phyloP scores from a whole-genome alignment of 192 early-diverging fungal species.

The Martensiomyces pterosporus region DNA sequence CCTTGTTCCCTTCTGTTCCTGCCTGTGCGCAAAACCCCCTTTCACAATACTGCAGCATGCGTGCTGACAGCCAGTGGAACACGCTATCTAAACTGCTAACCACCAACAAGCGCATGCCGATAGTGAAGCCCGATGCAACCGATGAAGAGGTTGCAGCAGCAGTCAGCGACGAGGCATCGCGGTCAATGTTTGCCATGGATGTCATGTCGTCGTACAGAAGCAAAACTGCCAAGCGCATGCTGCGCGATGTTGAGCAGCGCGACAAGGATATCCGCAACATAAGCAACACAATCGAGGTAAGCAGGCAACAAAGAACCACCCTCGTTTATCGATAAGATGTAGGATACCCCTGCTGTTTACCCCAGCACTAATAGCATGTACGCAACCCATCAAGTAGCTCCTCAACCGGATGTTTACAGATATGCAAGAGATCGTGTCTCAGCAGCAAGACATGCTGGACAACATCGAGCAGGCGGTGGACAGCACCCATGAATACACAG shows the following conservation, averaged over 20 bases:
- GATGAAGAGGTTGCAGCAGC: conserved; percentile 42
- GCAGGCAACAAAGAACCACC: not conserved
- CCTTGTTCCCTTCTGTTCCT: too few species aligned
- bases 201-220: conserved; percentile 44
- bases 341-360: too few species aligned
- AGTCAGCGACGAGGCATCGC: conserved; percentile 27
- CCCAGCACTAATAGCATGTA: too few species aligned
- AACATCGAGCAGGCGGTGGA: conserved; percentile 48
- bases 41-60: too few species aligned
- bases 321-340: too few species aligned
- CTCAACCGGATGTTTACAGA: conserved; percentile 46
- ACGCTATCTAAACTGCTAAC: too few species aligned
- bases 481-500: conserved; percentile 24
- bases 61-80: too few species aligned
- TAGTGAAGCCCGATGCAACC: conserved; percentile 44
- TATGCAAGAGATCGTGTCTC: conserved; percentile 27
- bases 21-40: too few species aligned
- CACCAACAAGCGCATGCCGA: too few species aligned
- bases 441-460: conserved; percentile 48
- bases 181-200: conserved; percentile 50
- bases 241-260: conserved; percentile 46
- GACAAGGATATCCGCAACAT: conserved; percentile 43
- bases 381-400: conserved; percentile 31
- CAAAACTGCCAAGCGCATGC: conserved; percentile 38
- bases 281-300: conserved; percentile 38